Evolutionary conservation across 2,329 filamentous ascomycete genomes (phyloP).

Genomic region (Trichoderma simmonsii): DNA sequence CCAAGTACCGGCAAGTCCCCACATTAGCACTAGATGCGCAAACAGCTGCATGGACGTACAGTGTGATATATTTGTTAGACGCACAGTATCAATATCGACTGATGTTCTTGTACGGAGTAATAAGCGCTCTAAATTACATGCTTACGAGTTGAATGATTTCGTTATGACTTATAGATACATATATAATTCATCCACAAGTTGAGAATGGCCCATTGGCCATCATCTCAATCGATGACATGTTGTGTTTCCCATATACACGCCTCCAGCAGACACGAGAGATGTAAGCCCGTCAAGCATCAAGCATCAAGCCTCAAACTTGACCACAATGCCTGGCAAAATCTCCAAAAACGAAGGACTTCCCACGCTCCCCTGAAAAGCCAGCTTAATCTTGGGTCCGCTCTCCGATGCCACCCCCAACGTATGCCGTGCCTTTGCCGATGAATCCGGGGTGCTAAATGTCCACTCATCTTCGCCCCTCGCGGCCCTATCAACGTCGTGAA

Average conservation of each 20-base stretch:
- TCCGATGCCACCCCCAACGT: constrained; percentile 9
- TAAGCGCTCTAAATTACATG: too few species aligned
- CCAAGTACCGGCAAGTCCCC: not conserved
- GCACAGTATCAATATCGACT: not conserved
- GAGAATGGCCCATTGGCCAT: too few species aligned
- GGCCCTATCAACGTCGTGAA: constrained; percentile 22
- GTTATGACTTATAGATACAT: too few species aligned
- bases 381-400: constrained; percentile 11
- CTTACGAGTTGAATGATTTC: too few species aligned
- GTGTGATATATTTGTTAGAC: not conserved
- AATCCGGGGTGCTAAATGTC: constrained; percentile 20
- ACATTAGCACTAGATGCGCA: not conserved
- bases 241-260: too few species aligned
- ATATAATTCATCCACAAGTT: too few species aligned
- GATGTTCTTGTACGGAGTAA: too few species aligned
- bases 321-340: constrained; percentile 21
- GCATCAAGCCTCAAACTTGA: constrained; percentile 20
- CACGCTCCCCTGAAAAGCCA: constrained; percentile 19
- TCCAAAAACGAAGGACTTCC: constrained; percentile 22
- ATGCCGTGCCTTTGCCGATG: constrained; percentile 13
- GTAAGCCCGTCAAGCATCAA: not conserved
- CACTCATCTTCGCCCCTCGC: not conserved
- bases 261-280: too few species aligned
- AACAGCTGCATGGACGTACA: not conserved
- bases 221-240: too few species aligned